phyloP scores from a whole-genome alignment of 805 yeast species.

The Candida rishiriensis region DNA sequence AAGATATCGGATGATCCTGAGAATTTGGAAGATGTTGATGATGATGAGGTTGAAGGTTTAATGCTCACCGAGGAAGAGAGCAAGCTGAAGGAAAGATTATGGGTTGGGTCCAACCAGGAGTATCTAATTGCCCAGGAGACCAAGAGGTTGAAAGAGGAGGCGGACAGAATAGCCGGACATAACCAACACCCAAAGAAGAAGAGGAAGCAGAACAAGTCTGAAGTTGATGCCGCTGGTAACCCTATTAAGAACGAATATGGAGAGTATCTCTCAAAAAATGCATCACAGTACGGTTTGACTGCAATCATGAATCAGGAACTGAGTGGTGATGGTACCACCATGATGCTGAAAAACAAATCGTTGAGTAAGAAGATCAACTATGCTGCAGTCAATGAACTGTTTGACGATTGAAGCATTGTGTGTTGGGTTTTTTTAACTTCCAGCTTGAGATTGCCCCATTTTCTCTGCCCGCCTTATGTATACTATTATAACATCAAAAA shows the following conservation, averaged over 20 bases:
- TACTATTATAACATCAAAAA: too few species aligned
- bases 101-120: constrained; percentile 89
- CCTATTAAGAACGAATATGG: constrained; percentile 22
- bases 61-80: constrained; percentile 67
- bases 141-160: constrained; percentile 76
- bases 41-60: constrained; percentile 65
- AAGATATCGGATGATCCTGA: constrained; percentile 58
- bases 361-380: constrained; percentile 90
- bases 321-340: constrained; percentile 65
- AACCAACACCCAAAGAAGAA: constrained; percentile 49
- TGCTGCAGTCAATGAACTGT: constrained; percentile 62
- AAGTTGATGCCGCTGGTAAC: constrained; percentile 26
- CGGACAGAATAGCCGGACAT: constrained; percentile 83
- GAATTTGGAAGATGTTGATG: constrained; percentile 72
- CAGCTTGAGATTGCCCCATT: too few species aligned
- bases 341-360: constrained; percentile 68
- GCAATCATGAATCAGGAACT: constrained; percentile 44
- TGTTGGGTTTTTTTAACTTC: background rate
- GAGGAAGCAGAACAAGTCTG: constrained; percentile 35
- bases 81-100: constrained; percentile 69
- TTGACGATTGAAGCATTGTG: constrained; percentile 18
- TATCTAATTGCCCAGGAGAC: constrained; percentile 80
- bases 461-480: too few species aligned
- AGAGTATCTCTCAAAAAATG: constrained; percentile 20
- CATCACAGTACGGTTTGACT: constrained; percentile 29